Base-by-base conservation (phyloP, 441 rosid species). In the Arabidopsis hybrid region DNA sequence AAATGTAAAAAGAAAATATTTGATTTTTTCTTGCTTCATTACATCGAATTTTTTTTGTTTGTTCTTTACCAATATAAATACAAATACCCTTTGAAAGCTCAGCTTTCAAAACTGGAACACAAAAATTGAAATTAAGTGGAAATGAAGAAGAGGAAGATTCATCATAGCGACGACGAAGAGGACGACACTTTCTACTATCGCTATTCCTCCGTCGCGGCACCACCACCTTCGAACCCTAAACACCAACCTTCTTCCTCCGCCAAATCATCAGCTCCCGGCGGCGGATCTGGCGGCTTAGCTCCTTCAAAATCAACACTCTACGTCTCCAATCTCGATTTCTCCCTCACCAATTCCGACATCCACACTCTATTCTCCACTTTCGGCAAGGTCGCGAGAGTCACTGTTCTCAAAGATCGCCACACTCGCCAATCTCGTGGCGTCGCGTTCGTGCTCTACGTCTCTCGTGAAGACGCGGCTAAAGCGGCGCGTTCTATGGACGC, bases 341-440 rank as follows among this genome's bases (percentile, higher is more conserved):
- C 92, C 73, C 91, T 95, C 34, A 95, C 97, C 32, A 90, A 90
- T 70, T 89, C 96, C 80, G 96, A 95, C 73, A 91, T 95, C 78
- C 91, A 91, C 81, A 87, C 89, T 4, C 96, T 95, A 80, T 92
- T 95, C 90, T 91, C 97, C 81, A 85, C 95, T 72, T 92, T 95
- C 81, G 97, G 97, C 9, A 89, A 86, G 77, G 77, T 92, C 52
- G 97, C 93, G 0, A 87, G 93, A 58, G 95, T 95, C 79, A 87
- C 88, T 45, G 83, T 95, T 67, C 92, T 91, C 76, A 95, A 95
- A 74, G 90, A 92, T 72, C 89, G 89, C 9, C 42, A 21, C 34
- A 82, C 94, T 55, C 95, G 97, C 71, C 84, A 52, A 4, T 89
- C 97, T 14, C 86, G 87, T 9, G 97, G 99, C 46, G 97, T 92